Evolutionary conservation across 768 basidiomycete species (phyloP).

Genomic region (Russula sp.): DNA sequence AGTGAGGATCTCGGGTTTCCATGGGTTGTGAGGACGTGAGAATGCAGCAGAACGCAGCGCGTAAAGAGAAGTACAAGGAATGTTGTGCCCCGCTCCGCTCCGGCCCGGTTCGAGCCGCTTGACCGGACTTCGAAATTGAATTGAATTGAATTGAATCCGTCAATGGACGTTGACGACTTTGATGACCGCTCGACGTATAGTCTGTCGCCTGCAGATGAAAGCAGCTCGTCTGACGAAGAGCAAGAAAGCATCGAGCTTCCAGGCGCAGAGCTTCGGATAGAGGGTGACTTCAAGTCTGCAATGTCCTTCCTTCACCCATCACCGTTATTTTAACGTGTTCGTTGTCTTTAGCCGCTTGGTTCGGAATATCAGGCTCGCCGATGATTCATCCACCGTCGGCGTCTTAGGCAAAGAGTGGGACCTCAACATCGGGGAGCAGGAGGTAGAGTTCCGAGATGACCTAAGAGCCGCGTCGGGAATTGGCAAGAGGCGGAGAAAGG

Average conservation of each 20-base stretch:
- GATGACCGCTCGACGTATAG: constrained; percentile 20
- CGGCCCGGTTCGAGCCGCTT: not conserved
- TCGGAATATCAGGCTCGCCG: constrained; percentile 56
- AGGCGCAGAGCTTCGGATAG: constrained; percentile 39
- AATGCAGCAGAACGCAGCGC: constrained; percentile 7
- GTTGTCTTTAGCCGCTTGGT: constrained; percentile 56
- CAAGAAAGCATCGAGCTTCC: constrained; percentile 10
- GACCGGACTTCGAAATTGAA: not conserved
- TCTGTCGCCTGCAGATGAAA: constrained; percentile 13
- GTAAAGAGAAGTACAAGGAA: not conserved
- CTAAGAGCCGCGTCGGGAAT: constrained; percentile 72
- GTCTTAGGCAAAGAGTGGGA: constrained; percentile 71
- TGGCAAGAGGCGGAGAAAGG: constrained; percentile 48
- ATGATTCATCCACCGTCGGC: constrained; percentile 44
- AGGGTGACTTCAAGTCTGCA: constrained; percentile 54
- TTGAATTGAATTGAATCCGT: not conserved
- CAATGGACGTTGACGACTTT: constrained; percentile 9
- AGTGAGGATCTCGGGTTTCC: constrained; percentile 32
- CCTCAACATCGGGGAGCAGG: constrained; percentile 62
- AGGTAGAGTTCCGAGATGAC: constrained; percentile 70
- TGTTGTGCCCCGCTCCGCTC: not conserved
- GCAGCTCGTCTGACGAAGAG: constrained; percentile 14
- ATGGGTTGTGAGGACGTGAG: constrained; percentile 22
- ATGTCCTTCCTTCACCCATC: not conserved
- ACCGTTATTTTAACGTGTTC: not conserved